Base-by-base conservation (phyloP, 148 eudicot species). In the Nyssa sinensis region DNA sequence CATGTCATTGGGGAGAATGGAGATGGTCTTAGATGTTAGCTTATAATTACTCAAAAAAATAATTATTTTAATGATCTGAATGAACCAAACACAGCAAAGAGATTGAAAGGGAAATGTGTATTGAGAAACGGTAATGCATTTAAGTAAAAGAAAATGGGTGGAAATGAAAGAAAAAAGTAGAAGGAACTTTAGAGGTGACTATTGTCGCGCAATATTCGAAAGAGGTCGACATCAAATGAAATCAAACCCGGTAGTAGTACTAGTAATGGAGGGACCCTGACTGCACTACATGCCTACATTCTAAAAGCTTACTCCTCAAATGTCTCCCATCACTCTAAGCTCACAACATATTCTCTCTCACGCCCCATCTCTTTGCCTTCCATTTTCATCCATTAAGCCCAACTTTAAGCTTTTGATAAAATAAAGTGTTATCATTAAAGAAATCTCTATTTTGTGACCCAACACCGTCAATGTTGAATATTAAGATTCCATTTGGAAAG, bases 181-280 rank as follows among this genome's bases (percentile, higher is more conserved):
- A 23, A 58, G 28, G 7, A 24, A 58, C 62, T 58, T 58, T 58
- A 9, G 62, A 58, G 1, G 60, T 19, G 60, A 55, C 60, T 5
- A 55, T 21, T 55, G 60, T 55, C 60, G 5, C 60, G 29, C 62
- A 58, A 58, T 58, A 58, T 58, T 58, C 62, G 62, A 25, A 58
- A 58, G 62, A 24, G 12, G 62, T 58, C 62, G 2, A 58, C 27
- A n/a, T 8, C 62, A 25, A 25, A 25, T 58, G 13, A 24, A 58
- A 24, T 29, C n/a, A n/a, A n/a, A n/a, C n/a, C n/a, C n/a, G n/a
- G n/a, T n/a, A n/a, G n/a, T n/a, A 10, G 5, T n/a, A 23, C 62
- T 58, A 1, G 27, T 24, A 58, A 58, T 58, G 62, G 62, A 2
- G 62, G 62, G 62, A 10, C 62, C 62, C 14, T 7, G 0, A 58